phyloP scores from a whole-genome alignment of 78 protist species.

The Salpingoeca rosetta region DNA sequence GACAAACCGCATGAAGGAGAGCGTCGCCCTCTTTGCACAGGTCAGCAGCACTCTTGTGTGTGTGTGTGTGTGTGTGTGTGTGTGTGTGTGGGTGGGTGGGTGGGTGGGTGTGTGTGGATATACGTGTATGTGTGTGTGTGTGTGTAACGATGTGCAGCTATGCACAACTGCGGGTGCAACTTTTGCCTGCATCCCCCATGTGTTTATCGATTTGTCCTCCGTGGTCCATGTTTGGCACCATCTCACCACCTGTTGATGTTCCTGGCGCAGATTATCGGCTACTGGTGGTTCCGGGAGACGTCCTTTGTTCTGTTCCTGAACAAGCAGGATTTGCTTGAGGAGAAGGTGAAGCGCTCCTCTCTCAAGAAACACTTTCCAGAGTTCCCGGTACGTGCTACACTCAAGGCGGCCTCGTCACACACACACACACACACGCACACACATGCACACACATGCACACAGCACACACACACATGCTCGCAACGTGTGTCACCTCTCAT shows the following conservation, averaged over 20 bases:
- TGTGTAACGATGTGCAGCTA: too few species aligned
- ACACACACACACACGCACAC: background rate
- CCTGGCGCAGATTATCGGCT: too few species aligned
- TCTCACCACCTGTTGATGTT: too few species aligned
- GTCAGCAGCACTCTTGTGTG: too few species aligned
- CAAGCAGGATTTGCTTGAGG: slow-evolving; percentile 40
- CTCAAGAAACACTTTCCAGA: slow-evolving; percentile 8
- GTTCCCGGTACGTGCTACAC: too few species aligned
- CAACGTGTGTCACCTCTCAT: background rate
- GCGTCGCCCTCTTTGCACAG: background rate
- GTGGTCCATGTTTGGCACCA: too few species aligned
- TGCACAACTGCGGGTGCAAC: background rate
- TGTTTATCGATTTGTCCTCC: too few species aligned
- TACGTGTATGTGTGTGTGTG: background rate
- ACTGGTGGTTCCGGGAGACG: too few species aligned
- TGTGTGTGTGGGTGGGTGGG: too few species aligned
- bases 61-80: background rate
- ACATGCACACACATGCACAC: background rate
- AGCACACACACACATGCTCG: too few species aligned
- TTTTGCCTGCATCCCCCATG: background rate
- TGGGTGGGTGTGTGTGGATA: too few species aligned
- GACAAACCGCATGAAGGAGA: background rate
- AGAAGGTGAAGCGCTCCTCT: slow-evolving; percentile 20
- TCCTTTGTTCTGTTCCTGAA: slow-evolving; percentile 39
- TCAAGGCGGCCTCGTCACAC: too few species aligned